Base-by-base conservation (phyloP, 2,329 filamentous ascomycete genomes). In the Pseudogymnoascus sp. region DNA sequence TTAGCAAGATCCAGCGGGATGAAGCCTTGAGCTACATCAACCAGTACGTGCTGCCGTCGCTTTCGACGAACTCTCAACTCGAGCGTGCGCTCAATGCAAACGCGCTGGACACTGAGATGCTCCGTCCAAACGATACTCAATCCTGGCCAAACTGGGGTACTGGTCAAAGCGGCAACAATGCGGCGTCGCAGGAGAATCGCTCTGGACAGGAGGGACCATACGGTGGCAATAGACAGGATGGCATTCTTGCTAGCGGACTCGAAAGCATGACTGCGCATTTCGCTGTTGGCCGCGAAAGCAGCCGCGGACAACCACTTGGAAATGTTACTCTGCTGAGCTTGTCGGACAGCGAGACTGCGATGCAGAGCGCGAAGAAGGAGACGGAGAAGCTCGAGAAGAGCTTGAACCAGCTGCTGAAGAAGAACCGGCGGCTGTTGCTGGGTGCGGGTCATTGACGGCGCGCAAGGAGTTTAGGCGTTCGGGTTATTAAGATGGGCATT, bases 11-110 rank as follows among this genome's bases (percentile, higher is more conserved):
- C 67, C 84, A 86, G 72, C 81, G 84, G 11, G 85, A 88, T 68
- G 85, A 87, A 70, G 84, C 84, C 0, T 81, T 88, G 42, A 82
- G 81, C 72, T 88, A 87, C 73, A 87, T 88, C 74, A 88, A 88
- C 72, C 85, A 88, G 72, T 86, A 86, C 67, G 83, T 88, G 1
- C 76, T 88, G 35, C 85, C 86, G 7, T 73, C 72, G 6, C 69
- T 74, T 6, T 71, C 72, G 10, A 72, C 69, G 11, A 73, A 71
- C 59, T 67, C 70, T 7, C 73, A 74, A 59, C 65, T 74, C n/a
- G 73, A 74, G 61, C 72, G 71, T 26, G 71, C 72, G 11, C 64
- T 74, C 10, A 73, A 73, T 61, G 69, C 69, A 11, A 74, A 72
- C 59, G 68, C 70, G 6, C 44, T 72, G 1, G 67, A 72, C 26